Evolutionary conservation across 805 yeast genomes (phyloP).

Genomic region (Kodamaea jinghongensis): DNA sequence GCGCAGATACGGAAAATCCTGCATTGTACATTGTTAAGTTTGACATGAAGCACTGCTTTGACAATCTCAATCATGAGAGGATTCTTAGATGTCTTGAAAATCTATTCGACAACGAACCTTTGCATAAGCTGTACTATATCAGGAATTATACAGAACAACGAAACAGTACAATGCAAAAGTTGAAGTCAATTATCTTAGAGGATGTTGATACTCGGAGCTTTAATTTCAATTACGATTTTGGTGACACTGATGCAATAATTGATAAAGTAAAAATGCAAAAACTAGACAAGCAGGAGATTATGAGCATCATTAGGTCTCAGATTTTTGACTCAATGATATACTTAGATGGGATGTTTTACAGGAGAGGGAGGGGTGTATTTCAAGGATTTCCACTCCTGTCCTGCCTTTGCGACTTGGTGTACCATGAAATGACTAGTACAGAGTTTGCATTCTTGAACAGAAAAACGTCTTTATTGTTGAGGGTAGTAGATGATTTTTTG

Average conservation of each 20-base stretch:
- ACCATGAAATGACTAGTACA: slow-evolving; percentile 56
- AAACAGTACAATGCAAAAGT: slow-evolving; percentile 7
- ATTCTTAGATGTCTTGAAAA: slow-evolving; percentile 32
- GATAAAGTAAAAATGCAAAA: slow-evolving; percentile 33
- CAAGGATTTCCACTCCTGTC: slow-evolving; percentile 84
- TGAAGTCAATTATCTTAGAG: slow-evolving; percentile 14
- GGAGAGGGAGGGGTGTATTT: slow-evolving; percentile 67
- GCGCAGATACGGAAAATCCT: slow-evolving; percentile 22
- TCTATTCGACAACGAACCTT: slow-evolving; percentile 24
- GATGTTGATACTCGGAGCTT: slow-evolving; percentile 11
- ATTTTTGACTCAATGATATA: slow-evolving; percentile 48
- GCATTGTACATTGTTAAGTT: slow-evolving; percentile 57
- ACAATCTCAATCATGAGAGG: slow-evolving; percentile 55
- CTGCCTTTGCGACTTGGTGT: slow-evolving; percentile 68
- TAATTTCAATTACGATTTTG: neutral
- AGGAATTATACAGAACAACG: slow-evolving; percentile 15
- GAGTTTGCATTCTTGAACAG: slow-evolving; percentile 19
- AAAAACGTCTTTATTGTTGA: slow-evolving; percentile 40
- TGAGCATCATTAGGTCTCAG: slow-evolving; percentile 49
- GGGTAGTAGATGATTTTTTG: slow-evolving; percentile 85
- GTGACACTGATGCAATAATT: slow-evolving; percentile 13
- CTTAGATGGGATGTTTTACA: slow-evolving; percentile 35
- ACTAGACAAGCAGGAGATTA: slow-evolving; percentile 43
- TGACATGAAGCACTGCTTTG: slow-evolving; percentile 78
- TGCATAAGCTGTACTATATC: slow-evolving; percentile 18